Percentiles rank a stretch among this genome's conserved stretches.
phyloP scores from a whole-genome alignment of 306 rosid species.

The Lathyrus aphaca region DNA sequence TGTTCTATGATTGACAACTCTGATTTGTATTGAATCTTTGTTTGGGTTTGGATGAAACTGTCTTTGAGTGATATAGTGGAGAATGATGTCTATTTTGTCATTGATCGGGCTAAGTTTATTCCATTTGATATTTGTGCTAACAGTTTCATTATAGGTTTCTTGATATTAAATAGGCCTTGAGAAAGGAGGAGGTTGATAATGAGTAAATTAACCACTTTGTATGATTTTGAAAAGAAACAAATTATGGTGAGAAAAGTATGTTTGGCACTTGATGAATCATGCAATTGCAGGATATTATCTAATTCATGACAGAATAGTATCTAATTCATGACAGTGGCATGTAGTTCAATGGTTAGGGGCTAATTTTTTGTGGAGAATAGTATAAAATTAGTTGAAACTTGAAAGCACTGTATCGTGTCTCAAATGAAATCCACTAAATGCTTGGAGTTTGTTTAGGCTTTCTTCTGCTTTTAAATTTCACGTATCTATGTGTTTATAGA shows the following conservation, averaged over 20 bases:
- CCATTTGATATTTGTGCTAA: neutral
- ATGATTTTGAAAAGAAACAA: neutral
- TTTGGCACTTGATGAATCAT: neutral
- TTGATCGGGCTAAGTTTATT: neutral
- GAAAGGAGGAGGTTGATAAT: neutral
- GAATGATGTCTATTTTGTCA: neutral
- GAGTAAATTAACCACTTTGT: neutral
- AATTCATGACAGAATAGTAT: neutral
- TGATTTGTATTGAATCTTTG: neutral
- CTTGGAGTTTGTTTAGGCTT: slow-evolving; percentile 11
- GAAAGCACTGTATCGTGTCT: no score
- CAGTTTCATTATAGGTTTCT: neutral
- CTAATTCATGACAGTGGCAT: neutral
- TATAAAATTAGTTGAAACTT: no score
- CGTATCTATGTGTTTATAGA: neutral
- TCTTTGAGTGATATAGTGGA: slow-evolving; percentile 4
- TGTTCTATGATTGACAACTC: neutral
- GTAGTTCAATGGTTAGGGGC: neutral
- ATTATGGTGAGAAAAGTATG: neutral
- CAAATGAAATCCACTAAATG: neutral
- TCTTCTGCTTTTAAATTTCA: neutral
- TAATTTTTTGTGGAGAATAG: neutral
- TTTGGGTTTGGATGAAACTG: slow-evolving; percentile 10
- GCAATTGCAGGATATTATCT: neutral
- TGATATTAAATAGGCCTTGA: neutral